Conservation (phyloP, 1,139 yeast genomes). For the Debaryomyces psychrophilus region DNA sequence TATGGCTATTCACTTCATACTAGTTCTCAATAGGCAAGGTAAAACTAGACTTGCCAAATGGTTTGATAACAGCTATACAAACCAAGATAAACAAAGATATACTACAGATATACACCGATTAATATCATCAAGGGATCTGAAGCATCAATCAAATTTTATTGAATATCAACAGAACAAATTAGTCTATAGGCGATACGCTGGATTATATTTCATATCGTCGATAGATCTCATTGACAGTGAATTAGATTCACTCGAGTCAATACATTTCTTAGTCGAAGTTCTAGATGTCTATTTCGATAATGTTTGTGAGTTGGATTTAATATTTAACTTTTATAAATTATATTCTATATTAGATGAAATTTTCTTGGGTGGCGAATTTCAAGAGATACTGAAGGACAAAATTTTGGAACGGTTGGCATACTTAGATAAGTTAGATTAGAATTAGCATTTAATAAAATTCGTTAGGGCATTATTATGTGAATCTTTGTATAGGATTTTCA, state of each 20-base stretch:
- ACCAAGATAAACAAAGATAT: constrained; percentile 55
- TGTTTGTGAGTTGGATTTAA: constrained; percentile 94
- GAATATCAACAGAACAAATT: constrained; percentile 74
- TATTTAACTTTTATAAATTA: constrained; percentile 76
- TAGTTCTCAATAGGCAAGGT: constrained; percentile 92
- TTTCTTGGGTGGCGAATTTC: constrained; percentile 77
- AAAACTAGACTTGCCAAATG: constrained; percentile 84
- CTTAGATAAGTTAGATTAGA: constrained; percentile 47
- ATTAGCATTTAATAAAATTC: constrained; percentile 13
- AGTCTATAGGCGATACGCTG: constrained; percentile 90
- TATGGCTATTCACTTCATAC: constrained; percentile 78
- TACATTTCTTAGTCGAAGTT: constrained; percentile 87
- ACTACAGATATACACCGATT: constrained; percentile 78
- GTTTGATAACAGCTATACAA: constrained; percentile 49
- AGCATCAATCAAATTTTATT: constrained; percentile 77
- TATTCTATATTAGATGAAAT: constrained; percentile 75
- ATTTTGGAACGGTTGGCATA: constrained; percentile 56
- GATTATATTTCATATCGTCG: constrained; percentile 81
- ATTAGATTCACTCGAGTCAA: constrained; percentile 76
- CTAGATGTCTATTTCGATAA: constrained; percentile 81
- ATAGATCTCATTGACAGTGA: constrained; percentile 79
- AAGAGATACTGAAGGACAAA: constrained; percentile 66
- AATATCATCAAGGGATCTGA: constrained; percentile 81
- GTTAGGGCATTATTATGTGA: neutral
- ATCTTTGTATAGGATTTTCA: constrained; percentile 17